Evolutionary conservation across 192 early-diverging fungal species (phyloP).

Genomic region (Rhizoclosmatium globosum): DNA sequence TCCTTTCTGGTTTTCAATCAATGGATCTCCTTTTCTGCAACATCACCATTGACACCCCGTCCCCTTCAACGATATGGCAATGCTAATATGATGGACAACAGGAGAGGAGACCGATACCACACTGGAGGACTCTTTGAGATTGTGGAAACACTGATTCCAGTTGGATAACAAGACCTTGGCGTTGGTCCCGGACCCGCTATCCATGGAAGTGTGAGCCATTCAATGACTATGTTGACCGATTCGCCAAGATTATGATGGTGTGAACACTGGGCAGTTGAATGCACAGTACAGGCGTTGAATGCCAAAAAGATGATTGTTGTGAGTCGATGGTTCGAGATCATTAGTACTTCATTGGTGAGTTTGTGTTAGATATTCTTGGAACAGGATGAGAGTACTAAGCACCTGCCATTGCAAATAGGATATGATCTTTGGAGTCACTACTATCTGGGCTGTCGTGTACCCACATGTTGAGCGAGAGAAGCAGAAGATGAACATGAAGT

Average conservation of each 20-base stretch:
- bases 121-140: conserved; percentile 19
- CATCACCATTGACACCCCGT: too few species aligned
- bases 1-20: too few species aligned
- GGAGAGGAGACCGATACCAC: conserved; percentile 27
- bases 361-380: too few species aligned
- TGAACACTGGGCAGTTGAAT: too few species aligned
- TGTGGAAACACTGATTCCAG: conserved; percentile 7
- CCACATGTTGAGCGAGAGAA: conserved; percentile 6
- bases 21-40: too few species aligned
- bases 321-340: neutral
- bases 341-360: too few species aligned
- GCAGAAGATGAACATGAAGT: neutral
- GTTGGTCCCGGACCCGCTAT: neutral
- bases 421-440: conserved; percentile 16
- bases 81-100: too few species aligned
- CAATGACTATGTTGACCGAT: neutral
- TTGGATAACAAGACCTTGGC: neutral
- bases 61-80: too few species aligned
- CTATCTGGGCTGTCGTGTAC: neutral
- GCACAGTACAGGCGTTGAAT: too few species aligned
- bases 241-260: neutral
- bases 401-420: neutral
- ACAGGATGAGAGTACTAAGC: too few species aligned
- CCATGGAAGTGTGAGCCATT: neutral
- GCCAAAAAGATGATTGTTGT: neutral